These are phyloP conservation scores for Hyaloperonospora arabidopsidis DNA, from an alignment of 352 stramenopile genomes.

Conservation along the genomic window DNA sequence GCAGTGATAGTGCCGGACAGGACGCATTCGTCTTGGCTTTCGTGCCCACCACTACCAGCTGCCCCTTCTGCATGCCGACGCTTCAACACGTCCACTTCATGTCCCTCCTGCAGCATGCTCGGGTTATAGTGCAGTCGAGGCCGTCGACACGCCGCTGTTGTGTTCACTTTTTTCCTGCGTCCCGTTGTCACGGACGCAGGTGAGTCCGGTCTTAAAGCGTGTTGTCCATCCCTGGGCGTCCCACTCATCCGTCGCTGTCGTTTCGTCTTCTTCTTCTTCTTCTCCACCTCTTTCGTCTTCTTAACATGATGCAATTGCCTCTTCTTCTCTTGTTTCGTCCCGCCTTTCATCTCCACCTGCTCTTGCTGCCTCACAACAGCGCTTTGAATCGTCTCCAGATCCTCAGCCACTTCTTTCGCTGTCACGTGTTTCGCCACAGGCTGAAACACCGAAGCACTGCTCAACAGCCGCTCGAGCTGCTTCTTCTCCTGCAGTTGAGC, in stretches of 20 bases:
- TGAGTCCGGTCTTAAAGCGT: slow-evolving; percentile 11
- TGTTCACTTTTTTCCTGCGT: neutral
- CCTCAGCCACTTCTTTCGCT: slow-evolving; percentile 25
- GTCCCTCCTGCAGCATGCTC: slow-evolving; percentile 48
- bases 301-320: slow-evolving; percentile 1
- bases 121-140: slow-evolving; percentile 39
- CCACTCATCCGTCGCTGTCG: slow-evolving; percentile 18
- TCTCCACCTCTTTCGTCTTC: slow-evolving; percentile 7
- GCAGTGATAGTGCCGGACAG: slow-evolving; percentile 46
- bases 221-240: slow-evolving; percentile 20
- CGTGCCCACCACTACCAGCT: neutral
- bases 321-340: slow-evolving; percentile 6
- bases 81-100: slow-evolving; percentile 40
- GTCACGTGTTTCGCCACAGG: slow-evolving; percentile 33
- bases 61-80: slow-evolving; percentile 6
- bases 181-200: slow-evolving; percentile 9
- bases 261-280: slow-evolving; percentile 20
- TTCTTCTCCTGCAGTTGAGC: slow-evolving; percentile 49
- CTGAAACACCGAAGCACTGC: slow-evolving; percentile 41
- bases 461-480: slow-evolving; percentile 42
- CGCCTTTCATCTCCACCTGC: slow-evolving; percentile 11
- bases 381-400: slow-evolving; percentile 36
- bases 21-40: slow-evolving; percentile 20
- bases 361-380: slow-evolving; percentile 8
- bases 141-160: slow-evolving; percentile 7